Conservation (phyloP, 1,284 basidiomycete species). For the Cronartium quercuum region DNA sequence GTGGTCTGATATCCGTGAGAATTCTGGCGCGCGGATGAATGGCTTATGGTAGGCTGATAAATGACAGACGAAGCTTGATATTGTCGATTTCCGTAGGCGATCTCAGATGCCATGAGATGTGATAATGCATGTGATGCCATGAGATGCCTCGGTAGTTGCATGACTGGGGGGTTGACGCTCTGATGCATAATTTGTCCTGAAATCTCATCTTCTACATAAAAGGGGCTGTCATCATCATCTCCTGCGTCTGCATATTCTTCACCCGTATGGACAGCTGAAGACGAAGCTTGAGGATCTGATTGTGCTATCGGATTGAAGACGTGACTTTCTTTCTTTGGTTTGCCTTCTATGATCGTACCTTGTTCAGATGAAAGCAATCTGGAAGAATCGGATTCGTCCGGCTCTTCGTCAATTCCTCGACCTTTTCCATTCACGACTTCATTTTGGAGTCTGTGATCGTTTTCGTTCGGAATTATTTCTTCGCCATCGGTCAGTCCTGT, state of each 20-base stretch:
- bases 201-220: conserved; percentile 13
- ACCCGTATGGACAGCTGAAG: not conserved
- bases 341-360: not conserved
- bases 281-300: not conserved
- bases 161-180: not conserved
- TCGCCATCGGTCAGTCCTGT: conserved; percentile 8
- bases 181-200: not conserved
- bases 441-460: conserved; percentile 11
- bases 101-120: conserved; percentile 32
- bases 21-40: not conserved
- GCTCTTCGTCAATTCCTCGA: conserved; percentile 9
- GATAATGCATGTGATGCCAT: conserved; percentile 33
- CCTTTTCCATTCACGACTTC: not conserved
- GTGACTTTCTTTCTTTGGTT: not conserved
- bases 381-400: not conserved
- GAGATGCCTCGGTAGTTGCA: conserved; percentile 17
- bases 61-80: not conserved
- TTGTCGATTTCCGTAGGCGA: conserved; percentile 13
- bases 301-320: not conserved
- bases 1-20: not conserved
- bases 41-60: not conserved
- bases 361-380: not conserved
- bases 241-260: not conserved
- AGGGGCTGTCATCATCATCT: conserved; percentile 12
- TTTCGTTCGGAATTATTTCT: conserved; percentile 26